Conservation (phyloP, 306 rosid genomes). For the Cotoneaster glaucophyllus region DNA sequence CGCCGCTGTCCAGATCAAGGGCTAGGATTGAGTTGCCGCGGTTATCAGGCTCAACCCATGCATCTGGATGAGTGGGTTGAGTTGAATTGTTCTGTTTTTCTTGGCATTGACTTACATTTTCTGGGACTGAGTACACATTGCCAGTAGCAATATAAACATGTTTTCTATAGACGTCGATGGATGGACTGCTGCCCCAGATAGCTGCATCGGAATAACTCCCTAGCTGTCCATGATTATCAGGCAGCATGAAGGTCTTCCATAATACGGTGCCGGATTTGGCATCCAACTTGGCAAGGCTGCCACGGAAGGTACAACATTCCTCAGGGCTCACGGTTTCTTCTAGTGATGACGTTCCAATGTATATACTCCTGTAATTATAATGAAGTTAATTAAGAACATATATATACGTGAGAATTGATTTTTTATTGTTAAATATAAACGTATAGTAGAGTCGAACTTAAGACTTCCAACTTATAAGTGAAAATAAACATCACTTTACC, state of each 20-base stretch:
- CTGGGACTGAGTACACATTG: conserved; percentile 49
- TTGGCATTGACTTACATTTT: conserved; percentile 31
- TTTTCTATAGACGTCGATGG: conserved; percentile 38
- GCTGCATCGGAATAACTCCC: conserved; percentile 54
- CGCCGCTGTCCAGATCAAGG: conserved; percentile 47
- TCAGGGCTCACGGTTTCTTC: conserved; percentile 30
- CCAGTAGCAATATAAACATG: conserved; percentile 51
- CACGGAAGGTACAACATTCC: conserved; percentile 56
- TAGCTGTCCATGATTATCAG: conserved; percentile 26
- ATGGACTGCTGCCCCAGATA: conserved; percentile 71
- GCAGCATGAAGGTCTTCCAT: conserved; percentile 56
- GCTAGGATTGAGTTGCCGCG: conserved; percentile 59
- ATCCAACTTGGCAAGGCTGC: conserved; percentile 39
- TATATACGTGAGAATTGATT: too few species aligned
- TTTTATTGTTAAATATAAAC: too few species aligned
- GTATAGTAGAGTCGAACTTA: too few species aligned
- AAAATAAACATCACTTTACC: too few species aligned
- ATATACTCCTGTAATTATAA: conserved; percentile 12
- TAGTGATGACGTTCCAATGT: conserved; percentile 33
- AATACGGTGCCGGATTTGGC: conserved; percentile 26
- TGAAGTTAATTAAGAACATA: too few species aligned
- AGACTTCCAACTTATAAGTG: too few species aligned
- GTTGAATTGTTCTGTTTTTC: conserved; percentile 34
- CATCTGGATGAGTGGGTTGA: conserved; percentile 17
- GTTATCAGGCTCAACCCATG: conserved; percentile 50